These are phyloP conservation scores for Aspergillus steynii DNA, from an alignment of 495 filamentous ascomycete species.

Conservation along the genomic window DNA sequence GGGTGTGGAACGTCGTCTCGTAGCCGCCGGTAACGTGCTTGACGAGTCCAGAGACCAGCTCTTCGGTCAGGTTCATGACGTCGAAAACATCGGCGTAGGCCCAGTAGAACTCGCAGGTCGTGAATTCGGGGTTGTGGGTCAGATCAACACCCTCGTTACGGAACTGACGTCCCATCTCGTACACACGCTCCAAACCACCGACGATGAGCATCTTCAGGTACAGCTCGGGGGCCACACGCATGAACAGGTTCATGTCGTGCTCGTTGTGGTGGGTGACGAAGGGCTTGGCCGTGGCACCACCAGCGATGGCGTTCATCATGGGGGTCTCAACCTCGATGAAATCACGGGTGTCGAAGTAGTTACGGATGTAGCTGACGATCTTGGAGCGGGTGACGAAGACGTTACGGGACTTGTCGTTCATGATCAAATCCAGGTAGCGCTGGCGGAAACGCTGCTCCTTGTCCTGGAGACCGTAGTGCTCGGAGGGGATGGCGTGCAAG, in stretches of 20 bases:
- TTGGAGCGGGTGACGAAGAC: slow-evolving; percentile 81
- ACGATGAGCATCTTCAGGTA: slow-evolving; percentile 97
- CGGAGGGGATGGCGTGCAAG: slow-evolving; percentile 87
- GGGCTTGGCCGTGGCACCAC: slow-evolving; percentile 93
- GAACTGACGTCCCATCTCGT: slow-evolving; percentile 90
- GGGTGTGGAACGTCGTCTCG: slow-evolving; percentile 78
- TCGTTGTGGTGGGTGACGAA: slow-evolving; percentile 97
- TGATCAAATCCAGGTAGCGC: slow-evolving; percentile 91
- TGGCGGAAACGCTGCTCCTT: slow-evolving; percentile 90
- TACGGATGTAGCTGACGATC: slow-evolving; percentile 81
- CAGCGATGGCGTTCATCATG: slow-evolving; percentile 95
- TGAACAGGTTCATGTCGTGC: slow-evolving; percentile 85
- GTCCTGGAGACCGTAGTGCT: slow-evolving; percentile 92
- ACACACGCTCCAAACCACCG: slow-evolving; percentile 88
- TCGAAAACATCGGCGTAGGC: slow-evolving; percentile 94
- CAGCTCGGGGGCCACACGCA: slow-evolving; percentile 92
- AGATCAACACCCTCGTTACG: slow-evolving; percentile 94
- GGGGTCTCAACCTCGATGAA: slow-evolving; percentile 97
- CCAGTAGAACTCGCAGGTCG: slow-evolving; percentile 95
- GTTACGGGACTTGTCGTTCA: slow-evolving; percentile 82
- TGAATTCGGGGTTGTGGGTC: slow-evolving; percentile 99
- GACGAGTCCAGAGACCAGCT: slow-evolving; percentile 88
- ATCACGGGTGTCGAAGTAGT: slow-evolving; percentile 79
- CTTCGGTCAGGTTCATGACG: slow-evolving; percentile 90
- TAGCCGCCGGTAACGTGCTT: slow-evolving; percentile 85